Evolutionary conservation across 2,329 filamentous ascomycete species (phyloP).

Genomic region (Claviceps sp.): DNA sequence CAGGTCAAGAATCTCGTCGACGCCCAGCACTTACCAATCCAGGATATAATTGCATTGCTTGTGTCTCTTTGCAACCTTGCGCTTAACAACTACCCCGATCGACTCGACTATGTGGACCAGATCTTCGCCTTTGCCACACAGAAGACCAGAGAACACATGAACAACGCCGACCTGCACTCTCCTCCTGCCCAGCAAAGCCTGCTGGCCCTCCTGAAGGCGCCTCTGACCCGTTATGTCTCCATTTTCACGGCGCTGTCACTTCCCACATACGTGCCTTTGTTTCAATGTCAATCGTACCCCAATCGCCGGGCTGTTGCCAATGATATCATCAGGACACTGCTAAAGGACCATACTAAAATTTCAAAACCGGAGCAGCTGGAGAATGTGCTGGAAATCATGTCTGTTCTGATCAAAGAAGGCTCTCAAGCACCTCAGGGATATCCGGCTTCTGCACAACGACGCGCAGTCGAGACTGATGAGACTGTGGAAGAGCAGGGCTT

Average conservation of each 20-base stretch:
- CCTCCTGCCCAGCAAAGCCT: conserved; percentile 78
- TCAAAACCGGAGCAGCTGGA: conserved; percentile 68
- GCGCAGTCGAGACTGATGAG: conserved; percentile 78
- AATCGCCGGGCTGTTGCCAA: conserved; percentile 84
- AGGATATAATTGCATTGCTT: conserved; percentile 84
- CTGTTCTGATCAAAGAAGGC: conserved; percentile 88
- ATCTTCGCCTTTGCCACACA: conserved; percentile 76
- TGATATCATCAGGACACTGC: conserved; percentile 70
- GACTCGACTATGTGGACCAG: conserved; percentile 90
- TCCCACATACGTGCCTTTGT: conserved; percentile 80
- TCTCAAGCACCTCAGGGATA: conserved; percentile 75
- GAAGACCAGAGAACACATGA: conserved; percentile 79
- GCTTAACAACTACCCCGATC: conserved; percentile 87
- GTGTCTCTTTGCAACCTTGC: conserved; percentile 92
- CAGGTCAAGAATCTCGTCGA: conserved; percentile 91
- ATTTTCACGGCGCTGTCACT: conserved; percentile 93
- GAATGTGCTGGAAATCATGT: conserved; percentile 75
- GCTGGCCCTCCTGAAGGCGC: conserved; percentile 77
- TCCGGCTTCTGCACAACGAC: conserved; percentile 64
- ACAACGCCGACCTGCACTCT: conserved; percentile 91
- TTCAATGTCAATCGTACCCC: conserved; percentile 84
- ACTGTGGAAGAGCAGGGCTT: conserved; percentile 97
- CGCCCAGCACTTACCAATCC: conserved; percentile 78
- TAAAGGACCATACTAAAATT: conserved; percentile 71
- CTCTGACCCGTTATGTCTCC: conserved; percentile 78